Evolutionary conservation across 495 filamentous ascomycete genomes (phyloP).

Genomic region (Talaromyces nanjingensis): DNA sequence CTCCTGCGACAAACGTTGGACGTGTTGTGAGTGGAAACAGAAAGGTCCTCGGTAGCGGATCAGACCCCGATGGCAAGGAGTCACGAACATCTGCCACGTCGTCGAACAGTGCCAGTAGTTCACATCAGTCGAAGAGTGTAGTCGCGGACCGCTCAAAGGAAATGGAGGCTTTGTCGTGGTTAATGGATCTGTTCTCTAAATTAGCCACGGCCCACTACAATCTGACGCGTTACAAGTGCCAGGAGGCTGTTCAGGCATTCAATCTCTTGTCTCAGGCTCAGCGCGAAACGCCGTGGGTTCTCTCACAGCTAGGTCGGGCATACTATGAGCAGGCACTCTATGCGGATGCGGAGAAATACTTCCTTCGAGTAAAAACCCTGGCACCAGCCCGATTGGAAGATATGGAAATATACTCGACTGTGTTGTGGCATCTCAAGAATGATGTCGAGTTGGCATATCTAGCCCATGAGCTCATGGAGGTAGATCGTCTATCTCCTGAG

Average conservation of each 20-base stretch:
- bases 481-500: slow-evolving; percentile 80
- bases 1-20: slow-evolving; percentile 58
- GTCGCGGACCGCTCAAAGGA: slow-evolving; percentile 46
- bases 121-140: slow-evolving; percentile 23
- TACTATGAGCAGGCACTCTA: slow-evolving; percentile 86
- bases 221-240: slow-evolving; percentile 68
- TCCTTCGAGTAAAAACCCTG: slow-evolving; percentile 63
- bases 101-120: slow-evolving; percentile 15
- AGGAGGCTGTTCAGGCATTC: slow-evolving; percentile 67
- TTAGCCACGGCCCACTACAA: slow-evolving; percentile 72
- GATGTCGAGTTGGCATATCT: slow-evolving; percentile 88
- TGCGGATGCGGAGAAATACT: slow-evolving; percentile 76
- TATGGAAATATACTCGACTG: slow-evolving; percentile 96
- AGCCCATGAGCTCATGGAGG: slow-evolving; percentile 79
- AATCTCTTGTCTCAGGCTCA: slow-evolving; percentile 62
- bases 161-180: slow-evolving; percentile 65
- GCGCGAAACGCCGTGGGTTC: slow-evolving; percentile 91
- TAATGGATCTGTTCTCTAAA: slow-evolving; percentile 80
- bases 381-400: slow-evolving; percentile 77
- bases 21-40: slow-evolving; percentile 81
- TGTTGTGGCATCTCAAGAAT: slow-evolving; percentile 92
- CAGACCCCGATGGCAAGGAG: slow-evolving; percentile 61
- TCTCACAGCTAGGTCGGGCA: slow-evolving; percentile 81
- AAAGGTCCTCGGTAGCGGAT: slow-evolving; percentile 53
- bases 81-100: slow-evolving; percentile 22